Percentiles rank a stretch among this genome's conserved stretches.
Evolutionary conservation across 768 basidiomycete genomes (phyloP).

Genomic region (Chalciporus sphaerocephalus): DNA sequence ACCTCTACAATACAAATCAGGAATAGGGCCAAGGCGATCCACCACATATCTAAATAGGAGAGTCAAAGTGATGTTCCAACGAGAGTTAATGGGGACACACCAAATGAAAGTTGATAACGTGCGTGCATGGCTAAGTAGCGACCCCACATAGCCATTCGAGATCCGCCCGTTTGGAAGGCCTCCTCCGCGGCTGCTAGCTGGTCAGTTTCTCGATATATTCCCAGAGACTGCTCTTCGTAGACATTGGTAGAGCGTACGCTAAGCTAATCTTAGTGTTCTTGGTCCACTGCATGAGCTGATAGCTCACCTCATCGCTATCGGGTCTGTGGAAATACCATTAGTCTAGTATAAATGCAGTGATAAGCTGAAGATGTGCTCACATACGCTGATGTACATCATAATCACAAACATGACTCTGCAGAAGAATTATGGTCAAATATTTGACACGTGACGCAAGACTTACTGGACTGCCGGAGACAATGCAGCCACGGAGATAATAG

Average conservation of each 20-base stretch:
- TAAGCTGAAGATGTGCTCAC: slow-evolving; percentile 42
- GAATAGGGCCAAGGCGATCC: slow-evolving; percentile 80
- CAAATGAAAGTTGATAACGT: slow-evolving; percentile 86
- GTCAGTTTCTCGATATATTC: slow-evolving; percentile 58
- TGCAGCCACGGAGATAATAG: slow-evolving; percentile 61
- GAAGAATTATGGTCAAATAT: background rate
- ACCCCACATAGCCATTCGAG: slow-evolving; percentile 65
- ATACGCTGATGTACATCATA: slow-evolving; percentile 91
- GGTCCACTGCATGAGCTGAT: background rate
- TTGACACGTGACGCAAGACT: slow-evolving; percentile 32
- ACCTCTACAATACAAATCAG: slow-evolving; percentile 93
- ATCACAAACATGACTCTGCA: slow-evolving; percentile 76
- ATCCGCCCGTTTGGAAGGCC: slow-evolving; percentile 40
- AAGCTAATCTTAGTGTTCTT: background rate
- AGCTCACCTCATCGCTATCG: slow-evolving; percentile 72
- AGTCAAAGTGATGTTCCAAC: background rate
- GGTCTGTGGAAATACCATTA: slow-evolving; percentile 41
- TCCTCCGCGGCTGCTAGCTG: slow-evolving; percentile 44
- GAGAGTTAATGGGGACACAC: slow-evolving; percentile 37
- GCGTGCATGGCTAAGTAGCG: slow-evolving; percentile 81
- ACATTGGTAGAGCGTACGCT: slow-evolving; percentile 92
- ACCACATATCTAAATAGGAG: slow-evolving; percentile 86
- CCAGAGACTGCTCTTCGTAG: slow-evolving; percentile 91
- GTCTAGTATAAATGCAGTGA: background rate
- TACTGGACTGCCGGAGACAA: slow-evolving; percentile 89